These are phyloP conservation scores for Ligustrum vulgare DNA, from an alignment of 257 asterid species.

Conservation along the genomic window DNA sequence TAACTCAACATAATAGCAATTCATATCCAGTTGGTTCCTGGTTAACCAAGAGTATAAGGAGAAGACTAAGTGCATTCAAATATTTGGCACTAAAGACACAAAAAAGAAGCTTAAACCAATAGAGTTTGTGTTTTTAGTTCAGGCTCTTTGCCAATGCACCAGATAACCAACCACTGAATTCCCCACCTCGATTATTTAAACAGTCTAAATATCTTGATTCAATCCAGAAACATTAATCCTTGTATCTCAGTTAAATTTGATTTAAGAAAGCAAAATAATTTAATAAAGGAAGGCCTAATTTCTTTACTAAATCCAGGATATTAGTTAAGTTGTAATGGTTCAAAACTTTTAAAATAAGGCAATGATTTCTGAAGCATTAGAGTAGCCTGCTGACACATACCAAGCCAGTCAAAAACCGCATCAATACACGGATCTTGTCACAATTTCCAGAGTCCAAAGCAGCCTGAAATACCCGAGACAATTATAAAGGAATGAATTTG, in stretches of 20 bases:
- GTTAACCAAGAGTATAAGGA: slow-evolving; percentile 8
- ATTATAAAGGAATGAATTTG: slow-evolving; percentile 18
- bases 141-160: slow-evolving; percentile 2
- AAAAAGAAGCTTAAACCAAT: not conserved
- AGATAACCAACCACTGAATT: not conserved
- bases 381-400: slow-evolving; percentile 42
- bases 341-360: not conserved
- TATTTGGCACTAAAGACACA: slow-evolving; percentile 6
- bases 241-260: not conserved
- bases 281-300: not conserved
- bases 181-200: not conserved
- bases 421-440: slow-evolving; percentile 71
- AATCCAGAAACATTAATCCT: not conserved
- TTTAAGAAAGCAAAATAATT: not conserved
- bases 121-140: not conserved
- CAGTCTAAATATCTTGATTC: not conserved
- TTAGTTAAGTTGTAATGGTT: not conserved
- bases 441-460: slow-evolving; percentile 75
- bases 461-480: slow-evolving; percentile 45
- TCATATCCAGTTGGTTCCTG: not conserved
- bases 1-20: not conserved
- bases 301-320: slow-evolving; percentile 9
- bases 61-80: slow-evolving; percentile 13
- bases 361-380: slow-evolving; percentile 14
- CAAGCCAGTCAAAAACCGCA: slow-evolving; percentile 88